phyloP scores from a whole-genome alignment of 805 yeast genomes.

The Starmerella vaccinii region DNA sequence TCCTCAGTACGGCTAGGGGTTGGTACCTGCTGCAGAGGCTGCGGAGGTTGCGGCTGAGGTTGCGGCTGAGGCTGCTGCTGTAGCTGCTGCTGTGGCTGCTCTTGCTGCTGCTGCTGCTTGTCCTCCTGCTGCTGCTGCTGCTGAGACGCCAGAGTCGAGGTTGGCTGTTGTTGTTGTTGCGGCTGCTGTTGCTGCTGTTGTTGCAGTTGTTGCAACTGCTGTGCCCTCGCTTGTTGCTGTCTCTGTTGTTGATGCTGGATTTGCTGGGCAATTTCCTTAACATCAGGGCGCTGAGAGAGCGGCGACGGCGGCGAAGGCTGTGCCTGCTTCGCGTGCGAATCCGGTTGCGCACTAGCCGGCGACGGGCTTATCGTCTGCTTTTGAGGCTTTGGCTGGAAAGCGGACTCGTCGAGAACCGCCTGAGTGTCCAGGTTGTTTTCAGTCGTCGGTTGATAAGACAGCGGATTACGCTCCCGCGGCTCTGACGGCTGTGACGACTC shows the following conservation, averaged over 20 bases:
- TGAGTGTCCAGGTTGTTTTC: background rate
- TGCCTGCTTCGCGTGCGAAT: too few species aligned
- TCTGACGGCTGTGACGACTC: background rate
- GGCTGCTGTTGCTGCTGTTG: too few species aligned
- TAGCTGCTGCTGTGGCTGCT: background rate
- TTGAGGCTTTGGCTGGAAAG: background rate
- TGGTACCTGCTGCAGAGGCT: constrained; percentile 9
- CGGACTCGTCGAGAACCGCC: background rate
- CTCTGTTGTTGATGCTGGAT: too few species aligned
- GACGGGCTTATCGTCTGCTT: background rate
- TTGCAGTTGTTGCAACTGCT: too few species aligned
- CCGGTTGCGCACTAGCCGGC: too few species aligned
- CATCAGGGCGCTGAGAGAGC: too few species aligned
- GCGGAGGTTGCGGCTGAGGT: constrained; percentile 6
- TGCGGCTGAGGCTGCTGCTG: background rate
- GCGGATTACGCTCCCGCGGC: background rate
- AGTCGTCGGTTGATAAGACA: background rate
- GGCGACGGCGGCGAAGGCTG: too few species aligned
- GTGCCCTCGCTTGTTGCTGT: too few species aligned
- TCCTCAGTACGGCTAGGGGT: constrained; percentile 6
- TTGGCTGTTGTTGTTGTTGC: too few species aligned
- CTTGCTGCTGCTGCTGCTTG: background rate
- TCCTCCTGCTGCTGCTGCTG: constrained; percentile 2
- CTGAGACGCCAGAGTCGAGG: too few species aligned
- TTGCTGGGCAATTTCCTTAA: too few species aligned